Percentiles rank a stretch among this genome's conserved stretches.
These are phyloP conservation scores for Fonsecaea erecta DNA, from an alignment of 2,329 filamentous ascomycete species.

Conservation along the genomic window DNA sequence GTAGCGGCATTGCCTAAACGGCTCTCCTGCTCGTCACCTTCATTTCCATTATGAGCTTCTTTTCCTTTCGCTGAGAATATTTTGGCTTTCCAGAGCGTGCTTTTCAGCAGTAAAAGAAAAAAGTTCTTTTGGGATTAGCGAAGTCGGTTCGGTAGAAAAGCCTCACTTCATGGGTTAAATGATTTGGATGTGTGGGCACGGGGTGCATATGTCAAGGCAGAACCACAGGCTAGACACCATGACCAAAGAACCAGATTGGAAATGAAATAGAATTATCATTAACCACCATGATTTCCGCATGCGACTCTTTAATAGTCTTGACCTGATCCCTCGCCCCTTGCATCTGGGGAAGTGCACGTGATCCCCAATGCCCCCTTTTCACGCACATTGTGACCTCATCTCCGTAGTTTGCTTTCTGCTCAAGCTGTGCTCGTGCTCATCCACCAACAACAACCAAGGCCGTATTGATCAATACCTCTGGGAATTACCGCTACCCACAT, in stretches of 20 bases:
- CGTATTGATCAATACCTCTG: neutral
- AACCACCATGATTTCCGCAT: neutral
- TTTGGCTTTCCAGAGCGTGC: constrained; percentile 25
- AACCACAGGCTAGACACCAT: constrained; percentile 13
- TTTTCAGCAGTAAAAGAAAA: constrained; percentile 4
- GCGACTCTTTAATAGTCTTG: neutral
- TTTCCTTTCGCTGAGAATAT: constrained; percentile 11
- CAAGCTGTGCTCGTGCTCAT: neutral
- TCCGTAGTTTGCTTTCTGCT: too few species aligned
- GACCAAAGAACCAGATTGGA: constrained; percentile 3
- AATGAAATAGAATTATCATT: neutral
- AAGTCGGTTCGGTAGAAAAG: constrained; percentile 15
- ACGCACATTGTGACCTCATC: neutral
- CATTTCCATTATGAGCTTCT: constrained; percentile 13
- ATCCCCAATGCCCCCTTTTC: neutral
- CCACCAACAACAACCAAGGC: neutral
- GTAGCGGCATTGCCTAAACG: constrained; percentile 33
- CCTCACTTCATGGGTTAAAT: neutral
- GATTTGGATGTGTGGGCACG: constrained; percentile 7
- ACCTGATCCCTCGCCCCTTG: neutral
- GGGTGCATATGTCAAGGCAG: constrained; percentile 1
- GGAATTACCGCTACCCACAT: constrained; percentile 1
- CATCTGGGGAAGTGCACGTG: neutral
- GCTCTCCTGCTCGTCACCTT: neutral
- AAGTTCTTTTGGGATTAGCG: constrained; percentile 28